Percentiles rank a stretch among this genome's conserved stretches.
Evolutionary conservation across 306 rosid genomes (phyloP).

Genomic region (Cucurbita moschata): DNA sequence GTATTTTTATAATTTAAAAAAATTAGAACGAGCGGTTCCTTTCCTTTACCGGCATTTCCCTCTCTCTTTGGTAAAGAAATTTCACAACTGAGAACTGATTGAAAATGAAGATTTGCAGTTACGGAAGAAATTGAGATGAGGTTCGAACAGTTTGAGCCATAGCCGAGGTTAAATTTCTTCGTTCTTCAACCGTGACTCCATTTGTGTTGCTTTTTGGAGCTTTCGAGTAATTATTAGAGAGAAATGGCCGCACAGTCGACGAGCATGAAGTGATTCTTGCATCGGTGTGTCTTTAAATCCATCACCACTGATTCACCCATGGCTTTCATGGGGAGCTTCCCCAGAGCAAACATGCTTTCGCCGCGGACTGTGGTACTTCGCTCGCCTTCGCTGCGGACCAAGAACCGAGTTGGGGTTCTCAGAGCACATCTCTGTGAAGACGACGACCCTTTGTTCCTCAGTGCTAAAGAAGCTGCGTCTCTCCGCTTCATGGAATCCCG

Average conservation of each 20-base stretch:
- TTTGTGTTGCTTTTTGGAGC: not conserved
- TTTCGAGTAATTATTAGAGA: no score
- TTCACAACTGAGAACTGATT: not conserved
- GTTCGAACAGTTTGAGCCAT: not conserved
- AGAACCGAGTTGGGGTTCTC: not conserved
- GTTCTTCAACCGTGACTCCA: not conserved
- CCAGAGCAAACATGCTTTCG: not conserved
- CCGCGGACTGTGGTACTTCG: not conserved
- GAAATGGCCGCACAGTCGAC: no score
- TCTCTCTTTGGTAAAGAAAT: not conserved
- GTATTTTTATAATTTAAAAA: no score
- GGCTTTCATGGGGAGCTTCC: not conserved
- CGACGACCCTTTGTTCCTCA: not conserved
- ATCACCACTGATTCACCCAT: not conserved
- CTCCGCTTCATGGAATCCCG: not conserved
- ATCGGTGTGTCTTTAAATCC: no score
- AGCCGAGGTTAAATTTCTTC: not conserved
- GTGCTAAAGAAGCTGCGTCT: not conserved
- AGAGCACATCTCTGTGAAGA: not conserved
- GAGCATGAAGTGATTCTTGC: no score
- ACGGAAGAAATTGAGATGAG: not conserved
- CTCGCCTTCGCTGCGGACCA: not conserved
- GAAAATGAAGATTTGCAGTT: not conserved
- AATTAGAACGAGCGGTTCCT: no score
- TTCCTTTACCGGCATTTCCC: no score